Base-by-base conservation (phyloP, 306 rosid species). In the Inga oerstediana region DNA sequence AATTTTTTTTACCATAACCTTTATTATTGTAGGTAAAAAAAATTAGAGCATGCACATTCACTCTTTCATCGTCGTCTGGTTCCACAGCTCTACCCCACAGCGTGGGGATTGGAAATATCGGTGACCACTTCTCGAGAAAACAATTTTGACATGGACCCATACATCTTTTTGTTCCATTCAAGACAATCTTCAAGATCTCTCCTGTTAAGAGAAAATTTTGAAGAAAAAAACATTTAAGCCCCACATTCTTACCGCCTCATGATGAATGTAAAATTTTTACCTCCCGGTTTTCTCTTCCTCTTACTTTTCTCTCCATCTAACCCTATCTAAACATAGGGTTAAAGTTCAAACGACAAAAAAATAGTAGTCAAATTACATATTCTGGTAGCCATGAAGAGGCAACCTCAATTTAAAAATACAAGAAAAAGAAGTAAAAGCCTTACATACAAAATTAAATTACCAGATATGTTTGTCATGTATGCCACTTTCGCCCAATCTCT, bases 391-490 rank as follows among this genome's bases (percentile, higher is more conserved):
- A 3, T 4, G 16, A 74, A 30, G 24, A 74, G 43, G 16, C 52
- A 19, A 8, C 27, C 73, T 37, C 19, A 68, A 68, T 0, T 16
- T 8, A 19, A 24, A 64, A 22, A 59, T 8, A 22, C 3, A 22
- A 27, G 4, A 22, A 22, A 61, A 32, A 8, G 32, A 14, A 14
- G 41, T 2, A 74, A 37, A 16, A 49, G 56, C 24, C 43, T 9
- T 80, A 44, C 67, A 56, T 75, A 75, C 84, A 72, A 32, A 73
- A 80, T 43, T 61, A 80, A 82, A 76, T 68, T 62, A 52, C 56
- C 77, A 79, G 35, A 73, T 19, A 46, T 64, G 58, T 45, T 75
- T 62, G 9, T 32, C n/a, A 51, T 48, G 51, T 64, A 73, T 68
- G 37, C 69, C 7, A 8, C 56, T 71, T 76, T 70, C 34, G 65